phyloP scores from a whole-genome alignment of 169 alveolate genomes.

The Plasmodium fragile region DNA sequence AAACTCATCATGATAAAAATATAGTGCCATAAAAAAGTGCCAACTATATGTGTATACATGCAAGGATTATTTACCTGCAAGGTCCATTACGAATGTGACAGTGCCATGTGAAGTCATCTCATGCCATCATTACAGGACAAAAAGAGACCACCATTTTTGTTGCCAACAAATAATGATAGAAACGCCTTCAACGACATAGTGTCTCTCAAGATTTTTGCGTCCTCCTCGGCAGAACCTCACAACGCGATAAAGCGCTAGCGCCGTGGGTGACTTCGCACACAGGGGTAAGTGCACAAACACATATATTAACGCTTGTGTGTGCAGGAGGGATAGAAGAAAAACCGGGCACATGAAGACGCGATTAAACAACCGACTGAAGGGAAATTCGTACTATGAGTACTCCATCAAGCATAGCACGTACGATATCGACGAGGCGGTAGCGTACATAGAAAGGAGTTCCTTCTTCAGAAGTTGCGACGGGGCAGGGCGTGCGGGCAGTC shows the following conservation, averaged over 20 bases:
- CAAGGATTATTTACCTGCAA: background rate
- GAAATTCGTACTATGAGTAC: constrained; percentile 52
- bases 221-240: background rate
- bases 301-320: background rate
- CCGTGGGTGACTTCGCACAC: background rate
- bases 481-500: background rate
- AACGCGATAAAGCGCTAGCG: background rate
- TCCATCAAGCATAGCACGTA: constrained; percentile 9
- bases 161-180: background rate
- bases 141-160: background rate
- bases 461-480: constrained; percentile 20
- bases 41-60: background rate
- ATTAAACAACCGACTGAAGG: constrained; percentile 34
- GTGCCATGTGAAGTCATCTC: background rate
- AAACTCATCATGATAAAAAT: background rate
- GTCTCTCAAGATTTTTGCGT: background rate
- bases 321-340: background rate
- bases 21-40: background rate
- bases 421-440: constrained; percentile 36
- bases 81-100: background rate
- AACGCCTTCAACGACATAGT: background rate
- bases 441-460: constrained; percentile 8
- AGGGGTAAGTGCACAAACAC: background rate
- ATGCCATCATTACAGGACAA: background rate
- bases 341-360: constrained; percentile 24